A percentile compares a stretch with the other conserved stretches of the same genome.
These are phyloP conservation scores for Rutstroemia sp. DNA, from an alignment of 2,329 filamentous ascomycete genomes.

Conservation along the genomic window DNA sequence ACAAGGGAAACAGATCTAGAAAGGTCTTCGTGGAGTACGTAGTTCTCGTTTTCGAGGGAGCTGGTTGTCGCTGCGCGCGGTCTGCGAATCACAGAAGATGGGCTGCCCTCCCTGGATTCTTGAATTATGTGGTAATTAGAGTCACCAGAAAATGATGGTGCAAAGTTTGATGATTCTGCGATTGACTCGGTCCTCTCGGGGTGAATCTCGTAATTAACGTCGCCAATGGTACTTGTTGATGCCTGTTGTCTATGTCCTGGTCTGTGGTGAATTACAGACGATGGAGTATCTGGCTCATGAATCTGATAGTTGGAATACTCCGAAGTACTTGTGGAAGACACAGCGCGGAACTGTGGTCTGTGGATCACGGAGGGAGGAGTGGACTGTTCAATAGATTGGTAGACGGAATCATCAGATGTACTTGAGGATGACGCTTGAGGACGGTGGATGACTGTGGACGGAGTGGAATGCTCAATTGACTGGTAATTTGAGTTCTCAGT, in stretches of 20 bases:
- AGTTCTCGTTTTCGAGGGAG: constrained; percentile 37
- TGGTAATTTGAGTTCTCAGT: neutral
- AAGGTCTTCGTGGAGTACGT: constrained; percentile 42
- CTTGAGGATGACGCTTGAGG: constrained; percentile 4
- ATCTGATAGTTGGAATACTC: constrained; percentile 9
- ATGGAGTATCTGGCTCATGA: constrained; percentile 7
- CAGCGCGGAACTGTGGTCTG: constrained; percentile 3
- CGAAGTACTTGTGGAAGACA: constrained; percentile 1
- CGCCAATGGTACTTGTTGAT: constrained; percentile 7
- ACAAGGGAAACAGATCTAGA: constrained; percentile 33
- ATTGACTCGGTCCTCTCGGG: constrained; percentile 1
- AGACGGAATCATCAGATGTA: constrained; percentile 3
- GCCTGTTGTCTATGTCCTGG: constrained; percentile 3
- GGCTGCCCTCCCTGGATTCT: constrained; percentile 38
- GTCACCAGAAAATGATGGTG: constrained; percentile 14
- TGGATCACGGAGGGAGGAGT: constrained; percentile 4
- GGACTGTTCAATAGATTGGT: constrained; percentile 1
- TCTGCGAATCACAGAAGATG: constrained; percentile 26
- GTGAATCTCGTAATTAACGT: constrained; percentile 5
- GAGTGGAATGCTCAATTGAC: constrained; percentile 1
- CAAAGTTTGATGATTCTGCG: constrained; percentile 10
- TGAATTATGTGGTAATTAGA: constrained; percentile 45
- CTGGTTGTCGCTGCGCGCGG: constrained; percentile 18
- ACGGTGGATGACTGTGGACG: constrained; percentile 4
- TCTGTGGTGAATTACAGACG: neutral